phyloP scores from a whole-genome alignment of 139 green algal genomes.

The Auxenochlorella pyrenoidosa region DNA sequence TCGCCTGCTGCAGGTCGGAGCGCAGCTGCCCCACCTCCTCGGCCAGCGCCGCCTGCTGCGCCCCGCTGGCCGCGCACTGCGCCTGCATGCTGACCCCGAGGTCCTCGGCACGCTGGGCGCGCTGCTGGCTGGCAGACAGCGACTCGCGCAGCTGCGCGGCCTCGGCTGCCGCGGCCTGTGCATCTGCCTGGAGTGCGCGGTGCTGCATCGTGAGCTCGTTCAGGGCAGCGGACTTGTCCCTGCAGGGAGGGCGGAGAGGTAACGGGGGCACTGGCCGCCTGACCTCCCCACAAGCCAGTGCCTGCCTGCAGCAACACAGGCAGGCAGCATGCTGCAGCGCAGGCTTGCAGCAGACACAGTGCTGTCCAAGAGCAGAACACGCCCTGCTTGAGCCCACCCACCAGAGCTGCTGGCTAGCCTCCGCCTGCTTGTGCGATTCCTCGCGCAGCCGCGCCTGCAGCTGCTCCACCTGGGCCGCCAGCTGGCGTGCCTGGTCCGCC shows the following conservation, averaged over 20 bases:
- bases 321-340: too few relatives aligned
- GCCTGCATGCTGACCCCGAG: not conserved
- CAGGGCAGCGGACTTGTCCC: not conserved
- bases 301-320: too few relatives aligned
- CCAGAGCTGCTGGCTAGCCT: conserved; percentile 15
- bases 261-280: too few relatives aligned
- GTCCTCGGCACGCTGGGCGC: conserved; percentile 10
- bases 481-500: not conserved
- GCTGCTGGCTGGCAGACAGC: not conserved
- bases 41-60: not conserved
- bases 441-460: not conserved
- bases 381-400: too few relatives aligned
- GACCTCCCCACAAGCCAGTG: too few relatives aligned
- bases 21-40: not conserved
- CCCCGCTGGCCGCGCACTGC: not conserved
- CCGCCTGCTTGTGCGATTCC: not conserved
- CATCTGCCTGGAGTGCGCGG: not conserved
- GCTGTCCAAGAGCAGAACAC: too few relatives aligned
- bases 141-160: not conserved
- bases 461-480: not conserved
- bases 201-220: not conserved
- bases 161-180: not conserved
- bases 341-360: too few relatives aligned
- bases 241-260: not conserved
- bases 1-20: conserved; percentile 4